A percentile compares a stretch with the other conserved stretches of the same genome.
Evolutionary conservation across 352 stramenopile species (phyloP).

Genomic region (Pythium aquatile): DNA sequence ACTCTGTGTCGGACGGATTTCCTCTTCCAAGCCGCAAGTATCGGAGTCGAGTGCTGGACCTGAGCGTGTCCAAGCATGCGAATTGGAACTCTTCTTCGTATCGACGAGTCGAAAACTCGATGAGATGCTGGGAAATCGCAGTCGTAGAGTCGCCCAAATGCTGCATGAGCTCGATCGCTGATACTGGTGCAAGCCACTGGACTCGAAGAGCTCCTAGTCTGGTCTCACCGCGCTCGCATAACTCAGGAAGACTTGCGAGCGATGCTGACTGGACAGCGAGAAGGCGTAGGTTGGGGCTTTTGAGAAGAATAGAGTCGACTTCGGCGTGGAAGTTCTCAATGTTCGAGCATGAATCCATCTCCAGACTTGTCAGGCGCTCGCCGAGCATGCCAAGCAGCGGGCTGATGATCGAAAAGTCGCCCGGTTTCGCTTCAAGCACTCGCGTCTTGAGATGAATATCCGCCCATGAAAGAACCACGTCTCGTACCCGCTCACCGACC

Average conservation of each 20-base stretch:
- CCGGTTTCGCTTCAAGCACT: background rate
- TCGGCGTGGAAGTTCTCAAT: slow-evolving; percentile 7
- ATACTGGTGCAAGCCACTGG: background rate
- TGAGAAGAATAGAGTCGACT: background rate
- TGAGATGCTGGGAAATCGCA: background rate
- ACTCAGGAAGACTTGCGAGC: background rate
- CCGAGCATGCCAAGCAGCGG: background rate
- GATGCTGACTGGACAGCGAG: slow-evolving; percentile 5
- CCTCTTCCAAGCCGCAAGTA: slow-evolving; percentile 13
- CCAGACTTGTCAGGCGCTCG: background rate
- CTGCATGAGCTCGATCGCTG: background rate
- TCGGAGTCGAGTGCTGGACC: background rate
- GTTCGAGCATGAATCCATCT: slow-evolving; percentile 3
- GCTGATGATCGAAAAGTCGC: background rate
- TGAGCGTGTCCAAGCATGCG: background rate
- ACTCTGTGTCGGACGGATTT: background rate
- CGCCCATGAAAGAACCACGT: background rate
- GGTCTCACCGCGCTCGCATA: slow-evolving; percentile 1
- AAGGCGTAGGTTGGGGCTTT: slow-evolving; percentile 3
- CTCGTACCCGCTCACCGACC: background rate
- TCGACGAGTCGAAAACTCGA: slow-evolving; percentile 10
- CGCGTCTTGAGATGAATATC: background rate
- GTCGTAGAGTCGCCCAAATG: background rate
- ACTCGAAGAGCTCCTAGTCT: background rate
- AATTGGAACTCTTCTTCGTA: background rate